Base-by-base conservation (phyloP, 257 asterid species). In the Fraxinus excelsior region DNA sequence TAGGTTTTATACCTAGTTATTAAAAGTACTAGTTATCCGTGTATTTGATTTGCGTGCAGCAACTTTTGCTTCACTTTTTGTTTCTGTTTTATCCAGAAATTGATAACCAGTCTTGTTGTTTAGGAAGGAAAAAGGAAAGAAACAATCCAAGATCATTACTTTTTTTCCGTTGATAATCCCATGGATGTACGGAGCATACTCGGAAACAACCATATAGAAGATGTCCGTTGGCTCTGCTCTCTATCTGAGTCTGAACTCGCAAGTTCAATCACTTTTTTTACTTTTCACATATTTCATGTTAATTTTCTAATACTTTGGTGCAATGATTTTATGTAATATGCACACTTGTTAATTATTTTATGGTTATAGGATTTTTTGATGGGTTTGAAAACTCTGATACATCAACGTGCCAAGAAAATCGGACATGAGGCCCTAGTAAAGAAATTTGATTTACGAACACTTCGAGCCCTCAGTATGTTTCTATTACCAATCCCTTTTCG, bases 141-240 rank as follows among this genome's bases (percentile, higher is more conserved):
- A 21, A 8, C 8, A 56, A 2, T 7, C 60, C 38, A 26, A 23
- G 19, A 6, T 23, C 32, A 31, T 5, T 25, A 29, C 62, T 8
- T 70, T 38, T 34, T 28, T 9, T 38, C 35, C 14, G 53, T 38
- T 70, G 58, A 70, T n/a, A 25, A 12, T 62, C 16, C 14, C 75
- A 71, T 71, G 75, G 42, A 71, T 71, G 60, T 46, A 56, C 75
- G 14, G 3, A 44, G 4, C 25, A 23, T 81, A 21, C 70, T 83
- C 2, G 85, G 86, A 5, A 77, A 82, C 40, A 89, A 88, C 79
- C 84, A 82, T 51, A 81, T 91, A n/a, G 92, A 91, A 75, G 94
- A 94, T 78, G 93, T 88, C 14, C 85, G 85, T 16, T 92, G 97
- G 97, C 90, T 91, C 21, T 94, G 97, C 82, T 94, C 98, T 31